Percentiles rank a stretch among this genome's conserved stretches.
These are phyloP conservation scores for Leishmania major DNA, from an alignment of 208 protist genomes.

Conservation along the genomic window DNA sequence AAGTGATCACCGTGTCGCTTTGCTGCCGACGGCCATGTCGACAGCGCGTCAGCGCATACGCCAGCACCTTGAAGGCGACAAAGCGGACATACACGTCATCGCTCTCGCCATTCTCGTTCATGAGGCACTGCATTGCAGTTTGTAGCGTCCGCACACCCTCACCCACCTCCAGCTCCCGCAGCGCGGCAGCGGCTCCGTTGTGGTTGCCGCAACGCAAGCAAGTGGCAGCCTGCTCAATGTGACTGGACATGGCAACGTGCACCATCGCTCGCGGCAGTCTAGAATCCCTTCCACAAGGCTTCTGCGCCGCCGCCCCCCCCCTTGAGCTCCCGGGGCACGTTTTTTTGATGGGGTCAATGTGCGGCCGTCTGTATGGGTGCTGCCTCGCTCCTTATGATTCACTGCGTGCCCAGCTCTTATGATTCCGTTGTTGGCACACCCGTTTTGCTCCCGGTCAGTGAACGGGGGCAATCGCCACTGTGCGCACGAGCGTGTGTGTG, in stretches of 20 bases:
- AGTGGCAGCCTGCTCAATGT: slow-evolving; percentile 48
- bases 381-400: not conserved
- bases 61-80: slow-evolving; percentile 61
- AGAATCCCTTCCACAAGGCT: not conserved
- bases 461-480: not conserved
- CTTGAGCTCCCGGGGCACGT: not conserved
- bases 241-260: not conserved
- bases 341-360: not conserved
- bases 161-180: slow-evolving; percentile 47
- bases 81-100: slow-evolving; percentile 67
- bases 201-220: slow-evolving; percentile 68
- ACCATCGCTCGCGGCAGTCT: not conserved
- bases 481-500: not conserved
- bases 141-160: slow-evolving; percentile 41
- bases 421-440: not conserved
- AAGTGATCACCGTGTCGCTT: slow-evolving; percentile 31
- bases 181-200: slow-evolving; percentile 39
- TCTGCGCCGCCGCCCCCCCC: not conserved
- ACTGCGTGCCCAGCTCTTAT: not conserved
- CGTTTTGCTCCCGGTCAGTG: not conserved
- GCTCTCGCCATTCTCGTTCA: slow-evolving; percentile 3
- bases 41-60: slow-evolving; percentile 54
- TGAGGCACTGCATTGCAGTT: slow-evolving; percentile 18
- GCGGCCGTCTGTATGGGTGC: not conserved
- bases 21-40: slow-evolving; percentile 23